Percentiles rank a stretch among this genome's conserved stretches.
These are phyloP conservation scores for Pythium brassicae DNA, from an alignment of 352 stramenopile species.

Conservation along the genomic window DNA sequence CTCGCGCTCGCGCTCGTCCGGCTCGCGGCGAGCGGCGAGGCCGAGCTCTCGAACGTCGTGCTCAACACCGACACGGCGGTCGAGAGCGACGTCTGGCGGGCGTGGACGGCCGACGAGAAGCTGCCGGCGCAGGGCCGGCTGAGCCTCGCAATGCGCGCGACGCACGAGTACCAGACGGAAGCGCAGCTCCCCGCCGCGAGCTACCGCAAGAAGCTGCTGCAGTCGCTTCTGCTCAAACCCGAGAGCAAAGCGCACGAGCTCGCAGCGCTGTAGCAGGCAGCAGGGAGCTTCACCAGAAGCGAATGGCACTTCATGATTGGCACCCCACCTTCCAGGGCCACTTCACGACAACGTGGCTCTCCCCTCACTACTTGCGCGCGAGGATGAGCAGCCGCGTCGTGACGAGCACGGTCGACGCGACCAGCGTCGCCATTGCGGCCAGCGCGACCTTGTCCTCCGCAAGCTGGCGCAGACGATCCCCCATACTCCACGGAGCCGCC, in stretches of 20 bases:
- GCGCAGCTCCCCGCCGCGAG: slow-evolving; percentile 42
- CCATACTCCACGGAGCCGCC: not conserved
- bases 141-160: slow-evolving; percentile 41
- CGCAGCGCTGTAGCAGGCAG: not conserved
- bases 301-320: not conserved
- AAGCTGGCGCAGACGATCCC: slow-evolving; percentile 18
- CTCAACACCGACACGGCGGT: slow-evolving; percentile 38
- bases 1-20: slow-evolving; percentile 51
- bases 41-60: slow-evolving; percentile 39
- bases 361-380: slow-evolving; percentile 23
- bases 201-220: slow-evolving; percentile 54
- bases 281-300: not conserved
- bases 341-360: not conserved
- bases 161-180: slow-evolving; percentile 37
- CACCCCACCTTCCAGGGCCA: no score
- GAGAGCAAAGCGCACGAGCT: slow-evolving; percentile 44
- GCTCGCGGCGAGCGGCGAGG: slow-evolving; percentile 36
- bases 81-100: slow-evolving; percentile 47
- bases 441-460: slow-evolving; percentile 56
- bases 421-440: slow-evolving; percentile 36
- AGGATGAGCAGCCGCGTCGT: slow-evolving; percentile 33
- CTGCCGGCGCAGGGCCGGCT: slow-evolving; percentile 34
- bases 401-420: slow-evolving; percentile 49
- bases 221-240: slow-evolving; percentile 53
- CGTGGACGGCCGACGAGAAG: slow-evolving; percentile 53